Percentiles rank a stretch among this genome's conserved stretches.
These are phyloP conservation scores for Karstenula rhodostoma DNA, from an alignment of 2,329 filamentous ascomycete species.

Conservation along the genomic window DNA sequence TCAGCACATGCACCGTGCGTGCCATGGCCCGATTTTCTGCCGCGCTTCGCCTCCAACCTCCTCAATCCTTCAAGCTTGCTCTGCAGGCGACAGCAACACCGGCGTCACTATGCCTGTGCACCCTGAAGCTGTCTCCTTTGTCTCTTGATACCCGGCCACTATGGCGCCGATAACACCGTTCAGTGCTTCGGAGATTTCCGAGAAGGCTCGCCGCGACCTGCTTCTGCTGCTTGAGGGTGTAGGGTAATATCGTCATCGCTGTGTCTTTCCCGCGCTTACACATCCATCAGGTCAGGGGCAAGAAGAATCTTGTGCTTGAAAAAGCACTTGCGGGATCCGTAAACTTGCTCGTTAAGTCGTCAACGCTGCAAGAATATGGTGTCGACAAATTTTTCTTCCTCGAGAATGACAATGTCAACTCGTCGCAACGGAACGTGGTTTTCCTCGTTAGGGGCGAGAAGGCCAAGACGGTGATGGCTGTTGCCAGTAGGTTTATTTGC, in stretches of 20 bases:
- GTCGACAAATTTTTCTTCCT: constrained; percentile 98
- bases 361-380: constrained; percentile 93
- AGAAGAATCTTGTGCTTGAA: constrained; percentile 97
- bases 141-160: constrained; percentile 10
- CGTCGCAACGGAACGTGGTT: constrained; percentile 91
- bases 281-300: constrained; percentile 81
- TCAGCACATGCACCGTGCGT: constrained; percentile 15
- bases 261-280: constrained; percentile 43
- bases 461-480: constrained; percentile 79
- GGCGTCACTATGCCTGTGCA: constrained; percentile 16
- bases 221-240: constrained; percentile 93
- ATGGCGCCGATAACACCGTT: constrained; percentile 77
- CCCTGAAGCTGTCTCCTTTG: background rate
- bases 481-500: constrained; percentile 75
- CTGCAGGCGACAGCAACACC: constrained; percentile 17
- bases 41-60: constrained; percentile 1
- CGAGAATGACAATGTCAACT: constrained; percentile 94
- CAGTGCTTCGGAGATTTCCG: constrained; percentile 77
- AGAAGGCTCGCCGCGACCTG: constrained; percentile 86
- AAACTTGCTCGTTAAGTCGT: constrained; percentile 92
- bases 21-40: background rate
- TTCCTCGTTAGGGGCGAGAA: constrained; percentile 94
- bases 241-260: constrained; percentile 63
- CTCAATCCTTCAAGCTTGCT: constrained; percentile 9
- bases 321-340: constrained; percentile 88